Evolutionary conservation across 352 stramenopile species (phyloP), one percentile per base, ranked within the genome.

Genomic region (Sclerospora graminicola): DNA sequence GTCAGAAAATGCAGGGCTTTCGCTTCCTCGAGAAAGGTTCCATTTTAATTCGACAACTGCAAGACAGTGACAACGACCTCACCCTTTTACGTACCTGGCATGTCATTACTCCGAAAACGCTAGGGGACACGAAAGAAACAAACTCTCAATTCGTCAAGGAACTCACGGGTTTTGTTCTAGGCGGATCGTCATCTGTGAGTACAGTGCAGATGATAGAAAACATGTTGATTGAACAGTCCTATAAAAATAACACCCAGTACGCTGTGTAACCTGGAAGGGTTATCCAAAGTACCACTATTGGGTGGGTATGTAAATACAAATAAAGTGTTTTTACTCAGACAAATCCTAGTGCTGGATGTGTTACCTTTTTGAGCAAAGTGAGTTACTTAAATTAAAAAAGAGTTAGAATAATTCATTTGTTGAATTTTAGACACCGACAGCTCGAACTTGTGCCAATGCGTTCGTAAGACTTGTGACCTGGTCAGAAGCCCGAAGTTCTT

Each of bases 11-110:
- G 5, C 36, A 63, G 4, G 68, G 66, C 19, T 52, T 75, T 34
- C 68, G 63, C 40, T 84, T 86, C 44, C 53, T 60, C n/a, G 74
- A 86, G 34, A 69, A 71, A 46, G 74, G 70, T 2, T 77, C 74
- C 36, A 70, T 82, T 24, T 55, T 82, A 23, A 67, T 84, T 36
- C 65, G 66, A 37, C 59, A 55, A 16, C 23, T 51, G 10, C 54
- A 52, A 16, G 19, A 47, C 3, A 15, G 21, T 44, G 50, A 24
- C 10, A 52, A 48, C 4, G 44, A 65, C 6, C 57, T 65, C 31
- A 59, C 63, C 0, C 26, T 65, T 13, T 14, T 79, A 27, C 53
- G 69, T 33, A 79, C 65, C 26, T 78, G 66, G 53, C 69, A 70
- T 40, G 54, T 79, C 14, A 69, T 70, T 31, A 74, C 61, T 5